Conservation (phyloP, 2,329 filamentous ascomycete species). For the Colletotrichum ledebouriae region DNA sequence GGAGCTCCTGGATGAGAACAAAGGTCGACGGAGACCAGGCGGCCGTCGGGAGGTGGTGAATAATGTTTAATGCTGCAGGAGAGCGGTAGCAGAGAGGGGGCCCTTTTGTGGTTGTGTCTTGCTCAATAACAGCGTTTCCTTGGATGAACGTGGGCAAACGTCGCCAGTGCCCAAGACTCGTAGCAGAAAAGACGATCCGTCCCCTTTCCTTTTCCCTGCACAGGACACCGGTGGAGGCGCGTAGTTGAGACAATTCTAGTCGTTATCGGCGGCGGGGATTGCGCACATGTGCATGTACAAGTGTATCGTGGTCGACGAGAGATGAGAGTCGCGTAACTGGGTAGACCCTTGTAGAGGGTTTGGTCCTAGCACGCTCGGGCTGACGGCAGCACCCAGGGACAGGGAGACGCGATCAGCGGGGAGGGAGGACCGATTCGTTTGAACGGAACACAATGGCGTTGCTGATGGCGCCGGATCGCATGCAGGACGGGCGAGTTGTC, state of each 20-base stretch:
- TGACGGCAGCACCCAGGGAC: slow-evolving; percentile 28
- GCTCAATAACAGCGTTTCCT: slow-evolving; percentile 17
- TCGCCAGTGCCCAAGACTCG: slow-evolving; percentile 11
- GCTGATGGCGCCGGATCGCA: slow-evolving; percentile 24
- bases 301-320: slow-evolving; percentile 15
- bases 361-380: slow-evolving; percentile 19
- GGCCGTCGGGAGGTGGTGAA: slow-evolving; percentile 5
- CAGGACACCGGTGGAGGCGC: not conserved
- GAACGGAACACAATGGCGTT: slow-evolving; percentile 22
- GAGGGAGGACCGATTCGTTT: slow-evolving; percentile 20
- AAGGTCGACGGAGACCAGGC: slow-evolving; percentile 11
- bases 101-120: slow-evolving; percentile 32
- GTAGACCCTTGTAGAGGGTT: slow-evolving; percentile 31
- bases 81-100: slow-evolving; percentile 26
- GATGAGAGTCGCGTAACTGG: slow-evolving; percentile 17
- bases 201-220: slow-evolving; percentile 27
- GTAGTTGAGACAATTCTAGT: slow-evolving; percentile 29
- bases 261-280: slow-evolving; percentile 26
- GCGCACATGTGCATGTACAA: slow-evolving; percentile 11
- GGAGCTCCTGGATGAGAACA: slow-evolving; percentile 9
- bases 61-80: slow-evolving; percentile 19
- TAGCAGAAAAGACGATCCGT: slow-evolving; percentile 22
- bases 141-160: slow-evolving; percentile 14
- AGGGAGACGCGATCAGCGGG: slow-evolving; percentile 26
- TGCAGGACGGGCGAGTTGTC: slow-evolving; percentile 26